A percentile compares a stretch with the other conserved stretches of the same genome.
These are phyloP conservation scores for Xerocomellus amylosporus DNA, from an alignment of 768 basidiomycete genomes.

Conservation along the genomic window DNA sequence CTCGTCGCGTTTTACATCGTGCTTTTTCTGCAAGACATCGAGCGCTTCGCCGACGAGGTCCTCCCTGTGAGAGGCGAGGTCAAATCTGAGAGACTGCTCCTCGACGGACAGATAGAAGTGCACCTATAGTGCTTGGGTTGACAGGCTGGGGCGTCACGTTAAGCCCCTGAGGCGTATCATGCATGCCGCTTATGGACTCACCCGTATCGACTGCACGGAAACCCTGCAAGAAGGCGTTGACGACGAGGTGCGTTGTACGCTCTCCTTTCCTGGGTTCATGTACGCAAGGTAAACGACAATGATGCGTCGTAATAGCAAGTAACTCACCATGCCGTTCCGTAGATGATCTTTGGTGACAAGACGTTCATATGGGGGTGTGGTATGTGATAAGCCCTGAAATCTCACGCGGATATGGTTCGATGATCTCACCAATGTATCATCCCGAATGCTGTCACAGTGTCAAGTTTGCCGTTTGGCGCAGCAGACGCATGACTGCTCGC, in stretches of 20 bases:
- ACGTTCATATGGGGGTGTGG: slow-evolving; percentile 25
- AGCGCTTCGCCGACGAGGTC: slow-evolving; percentile 80
- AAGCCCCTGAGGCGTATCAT: slow-evolving; percentile 15
- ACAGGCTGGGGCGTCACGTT: slow-evolving; percentile 42
- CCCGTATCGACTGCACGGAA: slow-evolving; percentile 87
- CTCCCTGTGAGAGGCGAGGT: slow-evolving; percentile 46
- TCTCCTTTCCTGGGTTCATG: slow-evolving; percentile 66
- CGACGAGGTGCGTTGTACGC: slow-evolving; percentile 61
- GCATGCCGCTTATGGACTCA: slow-evolving; percentile 28
- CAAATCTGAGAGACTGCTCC: background rate
- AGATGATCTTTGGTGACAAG: slow-evolving; percentile 47
- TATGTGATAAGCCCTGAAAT: slow-evolving; percentile 6
- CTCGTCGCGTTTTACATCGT: slow-evolving; percentile 64
- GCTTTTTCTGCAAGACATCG: slow-evolving; percentile 48
- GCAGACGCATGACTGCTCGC: background rate
- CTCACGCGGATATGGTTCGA: slow-evolving; percentile 11
- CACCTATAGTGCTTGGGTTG: slow-evolving; percentile 75
- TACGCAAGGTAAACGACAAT: background rate
- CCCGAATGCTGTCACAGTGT: background rate
- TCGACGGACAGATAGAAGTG: background rate
- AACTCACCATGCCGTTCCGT: slow-evolving; percentile 60
- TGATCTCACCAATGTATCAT: background rate
- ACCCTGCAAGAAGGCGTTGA: slow-evolving; percentile 69
- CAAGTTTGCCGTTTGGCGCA: background rate
- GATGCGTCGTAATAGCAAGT: background rate